Conservation (phyloP, 345 rosid genomes). For the Eucalyptus viminalis region DNA sequence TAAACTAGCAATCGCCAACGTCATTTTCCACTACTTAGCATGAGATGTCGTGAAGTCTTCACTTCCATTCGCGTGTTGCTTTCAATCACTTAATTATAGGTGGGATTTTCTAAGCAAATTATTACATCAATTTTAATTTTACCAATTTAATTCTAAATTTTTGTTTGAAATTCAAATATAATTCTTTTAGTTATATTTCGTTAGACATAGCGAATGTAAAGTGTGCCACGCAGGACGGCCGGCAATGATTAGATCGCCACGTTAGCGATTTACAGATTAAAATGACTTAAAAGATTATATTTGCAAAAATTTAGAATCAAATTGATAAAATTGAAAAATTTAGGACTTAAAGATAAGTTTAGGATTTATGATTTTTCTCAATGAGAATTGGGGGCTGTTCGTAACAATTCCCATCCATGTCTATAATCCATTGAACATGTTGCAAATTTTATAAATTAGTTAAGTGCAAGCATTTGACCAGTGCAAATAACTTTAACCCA, state of each 20-base stretch:
- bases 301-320: rapidly evolving
- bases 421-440: neutral
- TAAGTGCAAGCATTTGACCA: neutral
- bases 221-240: rapidly evolving
- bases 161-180: neutral
- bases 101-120: neutral
- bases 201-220: neutral
- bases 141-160: neutral
- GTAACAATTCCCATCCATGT: neutral
- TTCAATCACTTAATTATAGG: neutral
- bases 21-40: neutral
- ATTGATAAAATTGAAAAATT: neutral
- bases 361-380: neutral
- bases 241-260: rapidly evolving
- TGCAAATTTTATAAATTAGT: neutral
- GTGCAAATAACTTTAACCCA: neutral
- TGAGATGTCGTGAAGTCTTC: neutral
- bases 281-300: rapidly evolving
- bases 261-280: rapidly evolving
- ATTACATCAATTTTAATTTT: neutral
- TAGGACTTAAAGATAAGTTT: neutral
- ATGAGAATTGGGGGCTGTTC: neutral
- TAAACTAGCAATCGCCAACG: neutral
- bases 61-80: neutral
- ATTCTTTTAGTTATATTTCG: neutral